A percentile compares a stretch with the other conserved stretches of the same genome.
Conservation (phyloP, 1,284 basidiomycete species). For the Austroboletus niveus region DNA sequence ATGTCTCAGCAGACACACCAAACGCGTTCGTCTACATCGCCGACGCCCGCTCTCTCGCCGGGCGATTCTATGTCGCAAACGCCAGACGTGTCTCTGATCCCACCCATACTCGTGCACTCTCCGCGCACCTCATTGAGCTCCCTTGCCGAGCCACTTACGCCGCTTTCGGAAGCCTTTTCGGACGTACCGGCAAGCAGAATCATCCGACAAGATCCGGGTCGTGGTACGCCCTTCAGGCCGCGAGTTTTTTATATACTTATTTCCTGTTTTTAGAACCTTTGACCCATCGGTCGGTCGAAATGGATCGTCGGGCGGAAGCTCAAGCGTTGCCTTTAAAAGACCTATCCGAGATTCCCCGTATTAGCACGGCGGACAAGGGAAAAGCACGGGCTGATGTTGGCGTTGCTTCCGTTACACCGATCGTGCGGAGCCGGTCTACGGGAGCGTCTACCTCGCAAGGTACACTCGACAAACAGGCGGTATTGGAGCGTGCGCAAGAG, state of each 20-base stretch:
- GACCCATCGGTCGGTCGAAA: constrained; percentile 1
- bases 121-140: constrained; percentile 38
- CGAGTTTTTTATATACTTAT: constrained; percentile 5
- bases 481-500: constrained; percentile 51
- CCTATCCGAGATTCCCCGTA: background rate
- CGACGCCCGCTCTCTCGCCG: background rate
- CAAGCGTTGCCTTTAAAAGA: background rate
- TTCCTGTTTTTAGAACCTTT: constrained; percentile 8
- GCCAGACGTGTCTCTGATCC: constrained; percentile 7
- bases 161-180: constrained; percentile 20
- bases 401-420: background rate
- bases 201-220: constrained; percentile 2
- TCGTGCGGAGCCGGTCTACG: constrained; percentile 14
- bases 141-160: constrained; percentile 33
- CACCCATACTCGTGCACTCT: constrained; percentile 33
- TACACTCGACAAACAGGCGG: constrained; percentile 34
- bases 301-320: background rate
- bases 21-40: background rate
- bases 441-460: constrained; percentile 3
- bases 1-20: constrained; percentile 16
- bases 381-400: constrained; percentile 12
- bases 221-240: constrained; percentile 12
- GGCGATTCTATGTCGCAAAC: constrained; percentile 1
- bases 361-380: constrained; percentile 17
- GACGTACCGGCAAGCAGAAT: constrained; percentile 9